These are phyloP conservation scores for Metroxylon sagu DNA, from an alignment of 176 grass and related monocot species.

Conservation along the genomic window DNA sequence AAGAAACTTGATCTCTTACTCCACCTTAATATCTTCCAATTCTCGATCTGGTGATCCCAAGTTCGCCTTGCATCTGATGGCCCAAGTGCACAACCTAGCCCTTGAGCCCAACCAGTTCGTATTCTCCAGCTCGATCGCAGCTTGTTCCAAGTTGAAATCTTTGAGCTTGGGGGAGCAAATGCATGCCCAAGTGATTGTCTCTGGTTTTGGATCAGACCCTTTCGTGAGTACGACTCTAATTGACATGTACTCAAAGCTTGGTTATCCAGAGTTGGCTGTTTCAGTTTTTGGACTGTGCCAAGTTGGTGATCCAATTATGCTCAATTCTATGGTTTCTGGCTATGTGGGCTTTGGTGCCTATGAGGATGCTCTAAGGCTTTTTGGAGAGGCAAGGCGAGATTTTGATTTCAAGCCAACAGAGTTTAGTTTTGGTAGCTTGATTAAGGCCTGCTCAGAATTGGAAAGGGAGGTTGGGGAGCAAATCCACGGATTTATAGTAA, in stretches of 20 bases:
- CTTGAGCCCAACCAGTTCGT: slow-evolving; percentile 15
- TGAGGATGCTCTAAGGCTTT: slow-evolving; percentile 15
- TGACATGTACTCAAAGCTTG: slow-evolving; percentile 31
- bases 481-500: slow-evolving; percentile 27
- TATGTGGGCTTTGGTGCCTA: slow-evolving; percentile 12
- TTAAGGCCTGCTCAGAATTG: slow-evolving; percentile 31
- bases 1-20: slow-evolving; percentile 22
- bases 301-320: slow-evolving; percentile 20
- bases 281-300: slow-evolving; percentile 4
- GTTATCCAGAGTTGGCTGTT: slow-evolving; percentile 6
- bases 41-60: slow-evolving; percentile 5
- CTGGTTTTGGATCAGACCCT: slow-evolving; percentile 9
- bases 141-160: slow-evolving; percentile 15
- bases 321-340: slow-evolving; percentile 26
- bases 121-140: slow-evolving; percentile 19
- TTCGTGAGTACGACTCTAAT: slow-evolving; percentile 15
- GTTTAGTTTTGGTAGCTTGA: slow-evolving; percentile 26
- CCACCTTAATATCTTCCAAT: slow-evolving; percentile 18
- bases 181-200: slow-evolving; percentile 21
- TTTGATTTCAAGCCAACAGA: slow-evolving; percentile 21
- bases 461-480: slow-evolving; percentile 15
- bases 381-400: slow-evolving; percentile 9
- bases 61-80: slow-evolving; percentile 11
- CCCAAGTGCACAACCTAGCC: not conserved
- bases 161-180: slow-evolving; percentile 19